phyloP scores from a whole-genome alignment of 2,329 filamentous ascomycete species.

The Trichocomaceae sp. region DNA sequence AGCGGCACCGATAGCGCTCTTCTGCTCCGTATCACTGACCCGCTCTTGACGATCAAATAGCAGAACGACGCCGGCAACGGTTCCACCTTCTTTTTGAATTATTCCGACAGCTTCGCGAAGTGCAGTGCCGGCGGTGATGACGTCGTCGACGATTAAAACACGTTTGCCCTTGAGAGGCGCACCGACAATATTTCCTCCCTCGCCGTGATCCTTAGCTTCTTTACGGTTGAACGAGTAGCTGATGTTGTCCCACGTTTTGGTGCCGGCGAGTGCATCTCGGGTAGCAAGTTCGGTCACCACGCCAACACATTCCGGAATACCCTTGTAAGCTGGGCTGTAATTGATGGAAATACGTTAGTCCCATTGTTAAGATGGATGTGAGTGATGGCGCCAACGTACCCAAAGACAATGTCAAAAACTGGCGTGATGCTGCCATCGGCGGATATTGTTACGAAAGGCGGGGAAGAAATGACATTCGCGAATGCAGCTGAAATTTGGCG shows the following conservation, averaged over 20 bases:
- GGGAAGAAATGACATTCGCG: slow-evolving; percentile 54
- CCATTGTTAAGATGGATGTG: not conserved
- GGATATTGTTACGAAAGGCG: slow-evolving; percentile 36
- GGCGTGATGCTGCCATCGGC: slow-evolving; percentile 36
- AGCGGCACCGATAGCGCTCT: slow-evolving; percentile 81
- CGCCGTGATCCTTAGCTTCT: slow-evolving; percentile 92
- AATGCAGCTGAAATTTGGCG: slow-evolving; percentile 74
- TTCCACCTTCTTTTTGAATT: slow-evolving; percentile 77
- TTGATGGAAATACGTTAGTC: not conserved
- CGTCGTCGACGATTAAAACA: slow-evolving; percentile 89
- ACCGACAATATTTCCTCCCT: slow-evolving; percentile 89
- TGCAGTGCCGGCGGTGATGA: slow-evolving; percentile 91
- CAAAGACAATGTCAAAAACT: slow-evolving; percentile 79
- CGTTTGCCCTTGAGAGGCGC: slow-evolving; percentile 76
- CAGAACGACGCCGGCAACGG: slow-evolving; percentile 79
- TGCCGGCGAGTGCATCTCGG: slow-evolving; percentile 46
- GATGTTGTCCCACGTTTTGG: slow-evolving; percentile 58
- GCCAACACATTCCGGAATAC: slow-evolving; percentile 79
- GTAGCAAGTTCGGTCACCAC: slow-evolving; percentile 69
- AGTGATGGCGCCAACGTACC: slow-evolving; percentile 21
- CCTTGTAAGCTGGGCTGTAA: slow-evolving; percentile 76
- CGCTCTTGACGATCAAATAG: slow-evolving; percentile 66
- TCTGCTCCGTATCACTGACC: slow-evolving; percentile 57
- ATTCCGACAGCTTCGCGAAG: slow-evolving; percentile 88
- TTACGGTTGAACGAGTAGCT: slow-evolving; percentile 94